phyloP scores from a whole-genome alignment of 495 filamentous ascomycete species.

The Podospora bellae-mahoneyi region DNA sequence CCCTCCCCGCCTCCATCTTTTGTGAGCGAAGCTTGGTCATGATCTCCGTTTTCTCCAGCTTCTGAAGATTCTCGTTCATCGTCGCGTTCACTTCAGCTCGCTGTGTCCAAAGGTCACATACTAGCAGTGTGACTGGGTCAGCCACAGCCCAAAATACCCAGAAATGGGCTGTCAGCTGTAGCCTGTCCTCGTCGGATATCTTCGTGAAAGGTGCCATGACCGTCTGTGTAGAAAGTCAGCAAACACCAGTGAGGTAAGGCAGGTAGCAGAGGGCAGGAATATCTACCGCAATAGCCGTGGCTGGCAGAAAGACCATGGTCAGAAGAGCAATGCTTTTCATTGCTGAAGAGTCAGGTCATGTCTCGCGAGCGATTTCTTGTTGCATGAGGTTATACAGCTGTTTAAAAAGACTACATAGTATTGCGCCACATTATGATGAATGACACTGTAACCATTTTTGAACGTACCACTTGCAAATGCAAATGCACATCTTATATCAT shows the following conservation, averaged over 20 bases:
- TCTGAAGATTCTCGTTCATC: background rate
- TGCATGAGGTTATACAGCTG: slow-evolving; percentile 4
- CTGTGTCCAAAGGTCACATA: background rate
- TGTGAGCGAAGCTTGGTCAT: no score
- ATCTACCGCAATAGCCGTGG: slow-evolving; percentile 4
- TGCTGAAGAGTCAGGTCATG: background rate
- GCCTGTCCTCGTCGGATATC: background rate
- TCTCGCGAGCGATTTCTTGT: slow-evolving; percentile 8
- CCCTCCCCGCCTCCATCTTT: background rate
- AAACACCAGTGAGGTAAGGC: background rate
- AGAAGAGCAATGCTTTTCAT: slow-evolving; percentile 3
- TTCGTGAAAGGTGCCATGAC: slow-evolving; percentile 5
- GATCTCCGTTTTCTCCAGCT: background rate
- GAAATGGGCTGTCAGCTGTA: background rate
- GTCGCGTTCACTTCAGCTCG: background rate
- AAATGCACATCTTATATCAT: background rate
- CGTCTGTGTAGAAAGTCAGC: background rate
- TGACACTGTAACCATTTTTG: background rate
- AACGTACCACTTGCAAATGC: background rate
- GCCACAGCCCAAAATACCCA: slow-evolving; percentile 1
- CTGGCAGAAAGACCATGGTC: slow-evolving; percentile 1
- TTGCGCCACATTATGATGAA: no score
- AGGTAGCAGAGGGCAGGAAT: background rate
- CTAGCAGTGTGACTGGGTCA: background rate
- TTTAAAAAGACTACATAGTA: background rate